phyloP scores from a whole-genome alignment of 208 protist genomes.

The Polymyxa betae region DNA sequence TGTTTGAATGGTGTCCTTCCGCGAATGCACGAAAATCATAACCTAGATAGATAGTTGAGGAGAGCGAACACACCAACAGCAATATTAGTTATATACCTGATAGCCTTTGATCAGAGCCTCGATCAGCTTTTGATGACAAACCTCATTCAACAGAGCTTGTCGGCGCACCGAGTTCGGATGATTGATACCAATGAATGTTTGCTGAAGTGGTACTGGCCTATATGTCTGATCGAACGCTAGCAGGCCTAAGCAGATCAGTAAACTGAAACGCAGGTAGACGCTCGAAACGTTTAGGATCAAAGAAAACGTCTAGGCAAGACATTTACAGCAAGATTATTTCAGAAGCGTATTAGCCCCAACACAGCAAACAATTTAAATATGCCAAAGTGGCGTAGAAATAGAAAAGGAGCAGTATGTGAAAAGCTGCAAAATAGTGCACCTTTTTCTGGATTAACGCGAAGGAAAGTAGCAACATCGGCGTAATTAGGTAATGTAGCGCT shows the following conservation, averaged over 20 bases:
- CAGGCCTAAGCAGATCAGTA: constrained; percentile 75
- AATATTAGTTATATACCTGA: background rate
- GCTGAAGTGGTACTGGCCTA: constrained; percentile 95
- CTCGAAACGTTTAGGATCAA: too few relatives aligned
- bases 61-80: background rate
- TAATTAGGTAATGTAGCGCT: constrained; percentile 99
- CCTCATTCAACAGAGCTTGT: constrained; percentile 92
- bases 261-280: background rate
- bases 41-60: constrained; percentile 80
- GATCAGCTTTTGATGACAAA: constrained; percentile 94
- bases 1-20: constrained; percentile 96
- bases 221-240: constrained; percentile 74
- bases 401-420: background rate
- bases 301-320: too few relatives aligned
- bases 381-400: too few relatives aligned
- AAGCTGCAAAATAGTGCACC: background rate
- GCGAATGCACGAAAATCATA: constrained; percentile 98
- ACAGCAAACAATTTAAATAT: too few relatives aligned
- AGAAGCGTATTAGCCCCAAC: too few relatives aligned
- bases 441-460: constrained; percentile 83
- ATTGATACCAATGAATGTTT: constrained; percentile 95
- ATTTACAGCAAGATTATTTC: too few relatives aligned
- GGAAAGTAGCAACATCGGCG: constrained; percentile 96
- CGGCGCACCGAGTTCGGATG: constrained; percentile 89
- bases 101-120: background rate